Evolutionary conservation across 148 eudicot genomes (phyloP).

Genomic region (Chenopodium album): DNA sequence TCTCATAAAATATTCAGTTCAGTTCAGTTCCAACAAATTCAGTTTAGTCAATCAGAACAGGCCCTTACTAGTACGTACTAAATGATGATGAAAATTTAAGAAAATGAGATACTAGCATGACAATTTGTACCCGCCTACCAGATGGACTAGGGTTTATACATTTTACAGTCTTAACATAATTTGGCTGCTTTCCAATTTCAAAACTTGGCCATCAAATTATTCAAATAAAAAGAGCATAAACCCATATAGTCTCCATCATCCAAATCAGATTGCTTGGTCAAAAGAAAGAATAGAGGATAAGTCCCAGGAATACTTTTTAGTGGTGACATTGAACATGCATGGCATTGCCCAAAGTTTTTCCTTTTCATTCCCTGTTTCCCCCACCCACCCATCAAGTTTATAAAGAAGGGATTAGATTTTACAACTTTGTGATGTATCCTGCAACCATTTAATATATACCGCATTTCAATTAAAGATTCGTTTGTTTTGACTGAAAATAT

Average conservation of each 20-base stretch:
- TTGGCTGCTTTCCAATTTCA: background rate
- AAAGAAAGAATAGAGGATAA: conserved; percentile 16
- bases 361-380: background rate
- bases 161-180: background rate
- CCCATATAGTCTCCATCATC: conserved; percentile 8
- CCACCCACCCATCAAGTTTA: background rate
- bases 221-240: background rate
- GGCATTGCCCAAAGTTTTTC: background rate
- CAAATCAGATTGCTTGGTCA: conserved; percentile 13
- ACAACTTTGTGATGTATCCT: background rate
- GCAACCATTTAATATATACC: background rate
- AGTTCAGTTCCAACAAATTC: too few species aligned
- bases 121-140: too few species aligned
- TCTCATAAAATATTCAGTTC: too few species aligned
- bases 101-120: too few species aligned
- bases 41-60: too few species aligned
- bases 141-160: too few species aligned
- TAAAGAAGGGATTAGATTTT: background rate
- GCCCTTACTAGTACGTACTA: too few species aligned
- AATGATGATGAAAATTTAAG: too few species aligned
- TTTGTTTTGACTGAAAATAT: too few species aligned
- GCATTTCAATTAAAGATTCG: background rate
- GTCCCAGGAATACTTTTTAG: conserved; percentile 3
- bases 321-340: conserved; percentile 9
- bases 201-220: background rate